These are phyloP conservation scores for Nannizzia gypsea DNA, from an alignment of 2,329 filamentous ascomycete species.

Conservation along the genomic window DNA sequence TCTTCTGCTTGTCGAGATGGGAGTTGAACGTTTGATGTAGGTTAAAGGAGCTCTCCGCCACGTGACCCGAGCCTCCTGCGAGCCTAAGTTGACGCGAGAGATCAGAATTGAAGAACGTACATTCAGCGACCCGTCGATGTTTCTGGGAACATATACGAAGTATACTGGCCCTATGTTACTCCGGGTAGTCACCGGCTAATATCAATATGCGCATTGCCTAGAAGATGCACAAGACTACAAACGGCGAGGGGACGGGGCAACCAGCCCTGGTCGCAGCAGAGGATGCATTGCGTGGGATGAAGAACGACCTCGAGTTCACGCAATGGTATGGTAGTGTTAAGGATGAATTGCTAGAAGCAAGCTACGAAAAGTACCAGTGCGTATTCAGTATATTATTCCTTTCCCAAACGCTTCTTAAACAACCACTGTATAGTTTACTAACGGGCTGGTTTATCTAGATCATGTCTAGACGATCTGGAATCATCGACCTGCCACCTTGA, in stretches of 20 bases:
- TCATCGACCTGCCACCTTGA: constrained; percentile 74
- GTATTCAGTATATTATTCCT: background rate
- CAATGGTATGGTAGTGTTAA: constrained; percentile 50
- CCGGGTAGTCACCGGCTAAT: background rate
- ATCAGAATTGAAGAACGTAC: background rate
- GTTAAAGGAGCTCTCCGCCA: background rate
- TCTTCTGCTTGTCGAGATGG: background rate
- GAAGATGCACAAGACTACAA: background rate
- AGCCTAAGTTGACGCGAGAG: background rate
- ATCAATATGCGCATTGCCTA: background rate
- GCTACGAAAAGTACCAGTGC: constrained; percentile 74
- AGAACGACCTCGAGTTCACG: constrained; percentile 49
- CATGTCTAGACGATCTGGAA: constrained; percentile 70
- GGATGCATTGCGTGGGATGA: constrained; percentile 25
- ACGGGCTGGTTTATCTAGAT: constrained; percentile 32
- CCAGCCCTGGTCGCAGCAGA: background rate
- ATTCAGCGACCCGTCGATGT: background rate
- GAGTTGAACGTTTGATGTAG: background rate
- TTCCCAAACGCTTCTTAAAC: too few relatives aligned
- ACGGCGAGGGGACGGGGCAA: background rate
- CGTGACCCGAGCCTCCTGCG: background rate
- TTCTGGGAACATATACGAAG: background rate
- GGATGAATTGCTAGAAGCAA: constrained; percentile 62
- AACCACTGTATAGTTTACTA: constrained; percentile 1
- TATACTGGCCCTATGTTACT: background rate